phyloP scores from a whole-genome alignment of 345 rosid genomes.

The Capsella bursapastoris region DNA sequence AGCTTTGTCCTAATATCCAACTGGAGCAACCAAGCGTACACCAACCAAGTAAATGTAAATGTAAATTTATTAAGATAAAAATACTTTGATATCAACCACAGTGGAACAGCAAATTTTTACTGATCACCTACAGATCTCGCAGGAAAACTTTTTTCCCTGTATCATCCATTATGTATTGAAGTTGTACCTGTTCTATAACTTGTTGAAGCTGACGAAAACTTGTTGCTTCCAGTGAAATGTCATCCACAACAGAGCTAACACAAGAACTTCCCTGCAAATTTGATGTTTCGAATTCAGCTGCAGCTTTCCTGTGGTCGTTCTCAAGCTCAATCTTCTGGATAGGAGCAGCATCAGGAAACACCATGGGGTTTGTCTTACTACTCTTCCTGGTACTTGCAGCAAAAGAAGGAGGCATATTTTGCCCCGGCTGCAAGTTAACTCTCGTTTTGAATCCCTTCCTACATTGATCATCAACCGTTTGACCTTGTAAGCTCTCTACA shows the following conservation, averaged over 20 bases:
- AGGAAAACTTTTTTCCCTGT: conserved; percentile 3
- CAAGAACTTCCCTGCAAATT: conserved; percentile 64
- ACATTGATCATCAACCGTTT: conserved; percentile 47
- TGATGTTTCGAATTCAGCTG: conserved; percentile 56
- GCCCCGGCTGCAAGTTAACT: conserved; percentile 40
- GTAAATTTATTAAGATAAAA: conserved; percentile 1
- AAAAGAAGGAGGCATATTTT: conserved; percentile 43
- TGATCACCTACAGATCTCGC: conserved; percentile 9
- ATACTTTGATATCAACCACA: conserved; percentile 7
- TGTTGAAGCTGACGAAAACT: conserved; percentile 89
- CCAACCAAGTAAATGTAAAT: conserved; percentile 17
- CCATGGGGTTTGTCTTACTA: conserved; percentile 45
- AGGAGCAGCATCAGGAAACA: conserved; percentile 50
- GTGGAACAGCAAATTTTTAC: neutral
- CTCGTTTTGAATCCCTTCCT: conserved; percentile 42
- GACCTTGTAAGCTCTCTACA: conserved; percentile 50
- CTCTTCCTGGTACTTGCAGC: conserved; percentile 45
- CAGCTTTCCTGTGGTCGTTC: conserved; percentile 42
- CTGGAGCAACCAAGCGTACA: conserved; percentile 47
- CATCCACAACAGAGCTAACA: conserved; percentile 67
- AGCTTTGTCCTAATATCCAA: conserved; percentile 89
- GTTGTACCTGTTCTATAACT: conserved; percentile 72
- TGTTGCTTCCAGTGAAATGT: conserved; percentile 72
- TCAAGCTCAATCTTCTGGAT: conserved; percentile 53
- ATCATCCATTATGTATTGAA: conserved; percentile 14